Evolutionary conservation across 2,329 filamentous ascomycete species (phyloP), one percentile per base, ranked within the genome.

Genomic region (Pyrenophora seminiperda): DNA sequence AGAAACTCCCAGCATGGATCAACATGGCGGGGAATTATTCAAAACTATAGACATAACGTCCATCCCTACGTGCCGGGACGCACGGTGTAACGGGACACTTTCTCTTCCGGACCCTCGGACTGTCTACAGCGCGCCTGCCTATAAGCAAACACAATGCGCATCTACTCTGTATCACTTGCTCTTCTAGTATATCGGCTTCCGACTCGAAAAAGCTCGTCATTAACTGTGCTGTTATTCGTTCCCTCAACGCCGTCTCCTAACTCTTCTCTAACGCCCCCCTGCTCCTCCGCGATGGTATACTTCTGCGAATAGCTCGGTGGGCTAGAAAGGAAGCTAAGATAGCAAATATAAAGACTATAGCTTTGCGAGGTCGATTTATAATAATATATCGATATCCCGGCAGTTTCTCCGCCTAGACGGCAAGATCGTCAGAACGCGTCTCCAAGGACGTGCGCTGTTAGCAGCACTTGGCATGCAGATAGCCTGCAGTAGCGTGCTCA

Each of bases 251-350:
- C 1, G 22, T 22, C 1, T 4, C n/a, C 29, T 13, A 13, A 50
- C 48, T 44, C 49, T 49, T 27, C n/a, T 41, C 32, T 41, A 27
- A 38, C 24, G 51, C 17, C 38, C 49, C 50, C 45, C 22, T 57
- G 20, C 50, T 48, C 5, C 15, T 50, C 42, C 27, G 41, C 29
- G 31, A 53, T 15, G 27, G 17, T 27, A 32, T 22, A 32, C 30
- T 27, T 47, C 14, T 42, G 11, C n/a, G n/a, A n/a, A n/a, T n/a
- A n/a, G 10, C 10, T 24, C 22, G 22, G 22, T 7, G 22, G 7
- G 10, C 22, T 24, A 24, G 22, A 24, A 24, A 9, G 22, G 22
- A 24, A 24, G 22, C 10, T 6, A 7, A 24, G 22, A 24, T 24
- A 9, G 7, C 10, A 24, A 24, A 24, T 6, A 24, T 24, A 6